A percentile compares a stretch with the other conserved stretches of the same genome.
Conservation (phyloP, 805 yeast genomes). For the Nakazawaea molendinolei region DNA sequence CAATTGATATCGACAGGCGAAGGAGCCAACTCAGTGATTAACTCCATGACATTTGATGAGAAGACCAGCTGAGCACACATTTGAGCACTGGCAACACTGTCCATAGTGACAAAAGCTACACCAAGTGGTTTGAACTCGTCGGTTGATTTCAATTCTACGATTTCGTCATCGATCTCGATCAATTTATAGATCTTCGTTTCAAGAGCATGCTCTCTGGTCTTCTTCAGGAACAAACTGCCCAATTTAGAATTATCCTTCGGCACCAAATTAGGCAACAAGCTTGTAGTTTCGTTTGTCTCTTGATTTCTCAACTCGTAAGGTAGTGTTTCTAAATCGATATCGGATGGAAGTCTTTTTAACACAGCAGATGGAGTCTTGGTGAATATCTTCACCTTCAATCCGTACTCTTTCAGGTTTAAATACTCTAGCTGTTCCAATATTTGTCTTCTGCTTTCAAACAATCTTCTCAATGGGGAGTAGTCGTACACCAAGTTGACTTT, state of each 20-base stretch:
- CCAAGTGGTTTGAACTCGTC: slow-evolving; percentile 34
- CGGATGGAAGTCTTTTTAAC: slow-evolving; percentile 3
- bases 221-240: too few species aligned
- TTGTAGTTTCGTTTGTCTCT: neutral
- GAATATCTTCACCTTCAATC: slow-evolving; percentile 32
- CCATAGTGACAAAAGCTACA: slow-evolving; percentile 81
- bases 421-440: slow-evolving; percentile 32
- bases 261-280: neutral
- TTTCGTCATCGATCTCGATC: slow-evolving; percentile 30
- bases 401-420: slow-evolving; percentile 34
- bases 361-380: slow-evolving; percentile 12
- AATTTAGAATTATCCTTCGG: slow-evolving; percentile 19
- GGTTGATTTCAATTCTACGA: slow-evolving; percentile 25
- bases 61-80: slow-evolving; percentile 93
- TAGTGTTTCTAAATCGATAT: slow-evolving; percentile 6
- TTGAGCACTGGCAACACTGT: slow-evolving; percentile 90
- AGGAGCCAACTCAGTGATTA: slow-evolving; percentile 83
- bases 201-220: slow-evolving; percentile 27
- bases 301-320: slow-evolving; percentile 7
- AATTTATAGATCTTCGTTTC: slow-evolving; percentile 28
- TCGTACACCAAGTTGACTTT: slow-evolving; percentile 41
- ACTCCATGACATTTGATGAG: slow-evolving; percentile 80
- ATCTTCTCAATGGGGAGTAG: slow-evolving; percentile 29
- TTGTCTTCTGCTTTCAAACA: slow-evolving; percentile 29
- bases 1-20: slow-evolving; percentile 95